These are phyloP conservation scores for Trichocomaceae sp. DNA, from an alignment of 2,329 filamentous ascomycete genomes.

Conservation along the genomic window DNA sequence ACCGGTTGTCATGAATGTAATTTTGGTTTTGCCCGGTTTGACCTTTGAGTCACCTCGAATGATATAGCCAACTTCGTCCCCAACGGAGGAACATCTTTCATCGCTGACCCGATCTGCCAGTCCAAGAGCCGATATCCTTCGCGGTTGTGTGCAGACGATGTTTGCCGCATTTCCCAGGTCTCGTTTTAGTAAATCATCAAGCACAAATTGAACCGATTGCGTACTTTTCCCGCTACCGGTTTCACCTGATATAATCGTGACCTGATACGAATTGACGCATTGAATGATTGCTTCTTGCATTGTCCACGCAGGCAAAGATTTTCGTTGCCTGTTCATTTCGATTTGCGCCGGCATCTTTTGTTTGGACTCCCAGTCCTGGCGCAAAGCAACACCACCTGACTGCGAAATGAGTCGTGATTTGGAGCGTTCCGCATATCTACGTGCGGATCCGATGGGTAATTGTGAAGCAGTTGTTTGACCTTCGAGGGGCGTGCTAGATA, in stretches of 20 bases:
- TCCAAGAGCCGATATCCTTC: slow-evolving; percentile 87
- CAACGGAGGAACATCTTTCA: slow-evolving; percentile 73
- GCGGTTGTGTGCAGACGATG: slow-evolving; percentile 91
- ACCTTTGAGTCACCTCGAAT: slow-evolving; percentile 85
- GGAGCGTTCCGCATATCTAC: slow-evolving; percentile 51
- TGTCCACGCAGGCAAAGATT: slow-evolving; percentile 79
- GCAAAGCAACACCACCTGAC: slow-evolving; percentile 56
- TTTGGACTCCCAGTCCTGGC: slow-evolving; percentile 60
- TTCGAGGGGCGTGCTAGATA: slow-evolving; percentile 52
- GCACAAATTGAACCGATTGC: slow-evolving; percentile 89
- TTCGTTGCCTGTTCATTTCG: slow-evolving; percentile 66
- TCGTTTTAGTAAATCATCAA: slow-evolving; percentile 78
- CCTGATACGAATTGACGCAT: slow-evolving; percentile 69
- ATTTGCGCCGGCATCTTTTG: slow-evolving; percentile 61
- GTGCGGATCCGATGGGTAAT: slow-evolving; percentile 24
- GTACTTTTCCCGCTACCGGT: slow-evolving; percentile 97
- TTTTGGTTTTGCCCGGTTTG: slow-evolving; percentile 65
- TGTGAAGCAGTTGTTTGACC: slow-evolving; percentile 15
- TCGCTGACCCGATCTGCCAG: slow-evolving; percentile 91
- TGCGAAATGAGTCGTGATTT: slow-evolving; percentile 55
- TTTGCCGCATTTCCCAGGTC: slow-evolving; percentile 72
- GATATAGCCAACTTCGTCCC: slow-evolving; percentile 82
- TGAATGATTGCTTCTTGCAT: slow-evolving; percentile 69
- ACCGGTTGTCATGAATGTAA: slow-evolving; percentile 94
- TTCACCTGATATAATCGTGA: slow-evolving; percentile 94